Evolutionary conservation across 2,329 filamentous ascomycete genomes (phyloP), one percentile per base, ranked within the genome.

Genomic region (Tolypocladium endophyticum): DNA sequence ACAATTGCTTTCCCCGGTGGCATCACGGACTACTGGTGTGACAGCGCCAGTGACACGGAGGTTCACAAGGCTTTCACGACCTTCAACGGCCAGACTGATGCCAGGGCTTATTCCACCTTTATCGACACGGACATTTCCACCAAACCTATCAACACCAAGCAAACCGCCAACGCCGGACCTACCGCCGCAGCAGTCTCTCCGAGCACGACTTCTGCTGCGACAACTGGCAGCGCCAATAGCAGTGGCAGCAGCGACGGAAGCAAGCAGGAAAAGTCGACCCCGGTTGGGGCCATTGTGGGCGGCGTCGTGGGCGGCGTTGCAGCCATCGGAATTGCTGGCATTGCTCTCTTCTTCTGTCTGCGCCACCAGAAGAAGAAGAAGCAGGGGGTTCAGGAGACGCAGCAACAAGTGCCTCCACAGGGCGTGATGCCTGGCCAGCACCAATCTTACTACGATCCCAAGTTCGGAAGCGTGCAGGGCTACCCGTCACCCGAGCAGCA

Each of bases 21-120:
- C 20, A 70, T 80, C 55, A 67, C 68, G 30, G 79, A 80, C 63
- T 81, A 74, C 63, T 79, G 72, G 67, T 81, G 79, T 66, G 71
- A 71, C 60, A 66, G 68, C 12, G 58, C 68, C 28, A 66, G 63
- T 56, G 65, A 71, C 52, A 72, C 71, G 4, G 72, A 68, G 5
- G 62, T 69, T 5, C 72, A 77, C 56, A 62, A 67, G 35, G 71
- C 76, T 2, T 65, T 67, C 30, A 81, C 78, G 2, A 78, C 77
- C 6, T 79, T 72, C 59, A 62, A 50, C 12, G 77, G 76, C 39
- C 68, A 79, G 63, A 65, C 64, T 2, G 25, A 64, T 2, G 8
- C 1, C 41, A 58, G 58, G 50, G n/a, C 2, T 56, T 60, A 58
- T 39, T 39, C 45, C 36, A 56, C 28, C 20, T 12, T 58, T 35